Base-by-base conservation (phyloP, 306 rosid genomes). In the Albizia julibrissin region DNA sequence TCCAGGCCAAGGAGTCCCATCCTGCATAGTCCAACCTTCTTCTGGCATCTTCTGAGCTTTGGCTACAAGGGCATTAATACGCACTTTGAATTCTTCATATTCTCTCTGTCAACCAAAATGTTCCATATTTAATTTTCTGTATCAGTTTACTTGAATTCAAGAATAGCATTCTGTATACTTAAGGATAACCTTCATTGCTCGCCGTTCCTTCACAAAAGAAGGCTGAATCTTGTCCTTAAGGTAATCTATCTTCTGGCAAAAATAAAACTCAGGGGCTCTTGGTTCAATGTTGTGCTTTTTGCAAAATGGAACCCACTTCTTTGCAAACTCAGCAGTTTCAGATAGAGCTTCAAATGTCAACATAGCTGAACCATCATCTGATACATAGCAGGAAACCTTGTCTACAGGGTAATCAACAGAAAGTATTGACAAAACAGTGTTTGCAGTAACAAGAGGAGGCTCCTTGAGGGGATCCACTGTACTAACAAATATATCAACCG, bases 11-110 rank as follows among this genome's bases (percentile, higher is more conserved):
- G 99, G 89, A 76, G 99, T 96, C 79, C 99, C 99, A 89, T 96
- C 99, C 89, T 96, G 98, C 99, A 96, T 96, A 76, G 98, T 93
- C 99, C 99, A 96, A 81, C 99, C 99, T 93, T 96, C 99, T 85
- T 96, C 99, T 8, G 99, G 99, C 91, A 84, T 92, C 91, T 96
- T 96, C 80, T 93, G 99, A 76, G 98, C 99, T 84, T 93, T 96
- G 69, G 97, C 97, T 69, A 93, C 99, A 50, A 93, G 92, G 37
- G 97, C 97, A 89, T 96, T 96, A 89, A 89, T 92, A 67, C 93
- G 82, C 70, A 96, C 73, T 92, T 96, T 96, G 89, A 92, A 96
- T 87, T 96, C 99, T 88, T 96, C 99, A 72, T 96, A 96, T 84
- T 93, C 97, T 85, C 99, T 93, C 99, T 96, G 90, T 68, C n/a